These are phyloP conservation scores for Solanum arcanum DNA, from an alignment of 257 asterid species.

Conservation along the genomic window DNA sequence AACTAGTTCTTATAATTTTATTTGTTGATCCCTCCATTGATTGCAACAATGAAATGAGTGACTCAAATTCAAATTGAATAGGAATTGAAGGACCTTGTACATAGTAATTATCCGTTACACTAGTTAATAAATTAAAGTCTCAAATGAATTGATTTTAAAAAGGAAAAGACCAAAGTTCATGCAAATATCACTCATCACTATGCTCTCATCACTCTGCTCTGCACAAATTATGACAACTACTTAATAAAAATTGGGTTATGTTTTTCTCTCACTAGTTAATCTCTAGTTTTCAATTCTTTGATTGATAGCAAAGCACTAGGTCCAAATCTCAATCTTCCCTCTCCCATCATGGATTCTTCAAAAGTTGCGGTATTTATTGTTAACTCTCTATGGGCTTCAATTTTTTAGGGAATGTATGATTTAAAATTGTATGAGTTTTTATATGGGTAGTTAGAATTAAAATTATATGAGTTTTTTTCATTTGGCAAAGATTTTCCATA, in stretches of 20 bases:
- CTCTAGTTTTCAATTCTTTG: conserved; percentile 83
- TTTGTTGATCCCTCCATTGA: background rate
- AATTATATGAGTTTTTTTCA: too few relatives aligned
- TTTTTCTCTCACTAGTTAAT: conserved; percentile 85
- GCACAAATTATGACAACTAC: conserved; percentile 63
- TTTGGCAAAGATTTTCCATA: too few relatives aligned
- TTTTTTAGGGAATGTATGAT: too few relatives aligned
- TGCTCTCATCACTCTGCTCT: background rate
- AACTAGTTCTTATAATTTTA: background rate
- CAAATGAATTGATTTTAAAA: too few relatives aligned
- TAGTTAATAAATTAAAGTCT: background rate
- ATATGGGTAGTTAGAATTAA: too few relatives aligned
- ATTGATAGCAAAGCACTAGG: conserved; percentile 4
- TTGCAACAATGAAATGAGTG: background rate
- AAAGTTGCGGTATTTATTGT: too few relatives aligned
- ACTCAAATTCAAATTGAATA: background rate
- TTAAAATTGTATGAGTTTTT: too few relatives aligned
- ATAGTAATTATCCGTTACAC: background rate
- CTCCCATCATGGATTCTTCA: too few relatives aligned
- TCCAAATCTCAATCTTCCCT: too few relatives aligned
- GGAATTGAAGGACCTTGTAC: background rate
- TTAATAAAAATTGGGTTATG: conserved; percentile 80
- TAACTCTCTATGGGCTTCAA: too few relatives aligned
- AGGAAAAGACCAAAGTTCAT: background rate
- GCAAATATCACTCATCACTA: background rate